Evolutionary conservation across 176 grass and related monocot genomes (phyloP).

Genomic region (Aegilops speltoides): DNA sequence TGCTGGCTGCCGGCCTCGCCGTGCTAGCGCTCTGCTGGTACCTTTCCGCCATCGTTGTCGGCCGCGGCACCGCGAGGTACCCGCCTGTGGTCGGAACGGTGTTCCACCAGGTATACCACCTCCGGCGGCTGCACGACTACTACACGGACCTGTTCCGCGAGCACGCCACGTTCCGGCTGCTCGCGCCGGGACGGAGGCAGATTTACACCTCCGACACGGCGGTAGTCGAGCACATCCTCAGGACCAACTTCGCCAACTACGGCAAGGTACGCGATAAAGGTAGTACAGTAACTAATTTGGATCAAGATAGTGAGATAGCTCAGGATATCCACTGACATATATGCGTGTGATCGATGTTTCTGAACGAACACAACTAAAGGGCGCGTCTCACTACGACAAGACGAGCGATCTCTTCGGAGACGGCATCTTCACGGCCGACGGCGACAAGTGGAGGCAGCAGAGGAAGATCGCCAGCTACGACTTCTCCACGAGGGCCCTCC

Average conservation of each 20-base stretch:
- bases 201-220: slow-evolving; percentile 51
- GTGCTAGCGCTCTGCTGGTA: slow-evolving; percentile 26
- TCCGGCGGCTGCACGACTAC: no score
- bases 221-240: slow-evolving; percentile 62
- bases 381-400: slow-evolving; percentile 39
- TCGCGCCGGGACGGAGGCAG: slow-evolving; percentile 9
- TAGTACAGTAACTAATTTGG: not conserved
- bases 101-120: no score
- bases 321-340: not conserved
- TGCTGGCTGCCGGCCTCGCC: not conserved
- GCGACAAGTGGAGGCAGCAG: slow-evolving; percentile 60
- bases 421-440: slow-evolving; percentile 70
- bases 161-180: no score
- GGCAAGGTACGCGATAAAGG: slow-evolving; percentile 45
- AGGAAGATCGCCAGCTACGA: slow-evolving; percentile 66
- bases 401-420: slow-evolving; percentile 50
- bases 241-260: slow-evolving; percentile 84
- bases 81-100: no score
- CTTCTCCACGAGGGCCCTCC: slow-evolving; percentile 53
- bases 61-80: no score
- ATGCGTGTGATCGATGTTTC: not conserved
- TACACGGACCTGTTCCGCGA: no score
- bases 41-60: no score
- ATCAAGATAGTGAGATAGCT: not conserved
- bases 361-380: slow-evolving; percentile 5